phyloP scores from a whole-genome alignment of 2,329 filamentous ascomycete genomes.

The Daldinia sp. region DNA sequence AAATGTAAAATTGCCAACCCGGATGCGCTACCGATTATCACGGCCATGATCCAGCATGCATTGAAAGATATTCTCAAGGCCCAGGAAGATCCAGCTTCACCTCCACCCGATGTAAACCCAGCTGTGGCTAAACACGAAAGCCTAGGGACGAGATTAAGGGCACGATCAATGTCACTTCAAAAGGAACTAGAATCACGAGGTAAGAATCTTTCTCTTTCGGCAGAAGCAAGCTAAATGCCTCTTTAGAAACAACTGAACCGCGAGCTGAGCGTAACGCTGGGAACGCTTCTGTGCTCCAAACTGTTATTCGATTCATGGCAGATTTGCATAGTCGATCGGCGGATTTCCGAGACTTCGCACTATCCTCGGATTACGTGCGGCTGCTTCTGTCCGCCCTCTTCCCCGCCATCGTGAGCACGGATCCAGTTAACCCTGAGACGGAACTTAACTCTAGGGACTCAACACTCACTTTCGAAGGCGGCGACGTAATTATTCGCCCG shows the following conservation, averaged over 20 bases:
- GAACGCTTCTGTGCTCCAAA: constrained; percentile 74
- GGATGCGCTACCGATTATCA: constrained; percentile 81
- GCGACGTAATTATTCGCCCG: constrained; percentile 83
- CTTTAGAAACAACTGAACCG: constrained; percentile 51
- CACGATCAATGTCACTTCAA: constrained; percentile 72
- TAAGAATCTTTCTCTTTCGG: constrained; percentile 48
- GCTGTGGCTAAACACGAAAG: constrained; percentile 42
- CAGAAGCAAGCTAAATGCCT: constrained; percentile 24
- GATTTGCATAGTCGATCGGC: constrained; percentile 80
- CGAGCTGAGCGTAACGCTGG: constrained; percentile 60
- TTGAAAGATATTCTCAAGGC: constrained; percentile 74
- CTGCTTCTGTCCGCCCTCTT: constrained; percentile 82
- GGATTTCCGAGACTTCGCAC: constrained; percentile 83
- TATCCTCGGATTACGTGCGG: constrained; percentile 82
- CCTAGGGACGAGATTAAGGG: constrained; percentile 51
- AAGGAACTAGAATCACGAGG: constrained; percentile 64
- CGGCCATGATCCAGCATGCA: constrained; percentile 86
- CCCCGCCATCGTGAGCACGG: constrained; percentile 85
- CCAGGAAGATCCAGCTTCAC: constrained; percentile 67
- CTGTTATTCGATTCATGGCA: constrained; percentile 79
- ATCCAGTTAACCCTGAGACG: constrained; percentile 81
- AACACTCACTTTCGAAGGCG: constrained; percentile 82
- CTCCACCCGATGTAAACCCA: constrained; percentile 45
- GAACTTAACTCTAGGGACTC: constrained; percentile 88
- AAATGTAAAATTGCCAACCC: constrained; percentile 74